These are phyloP conservation scores for Arabidopsis thaliana DNA, from an alignment of 345 rosid genomes.

Conservation along the genomic window TAIR10.1 NC_003076.8:743001-743500, in stretches of 20 bases:
- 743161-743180: slow-evolving; percentile 5
- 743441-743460: slow-evolving; percentile 14
- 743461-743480: background rate
- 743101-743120: slow-evolving; percentile 27
- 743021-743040: background rate
- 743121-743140: background rate
- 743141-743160: slow-evolving; percentile 5
- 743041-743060: slow-evolving; percentile 18
- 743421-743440: slow-evolving; percentile 15
- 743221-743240: slow-evolving; percentile 43
- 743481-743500: background rate
- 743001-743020: background rate
- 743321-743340: slow-evolving; percentile 46
- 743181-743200: background rate
- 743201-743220: slow-evolving; percentile 24
- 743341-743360: slow-evolving; percentile 42
- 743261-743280: slow-evolving; percentile 48
- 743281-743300: slow-evolving; percentile 39
- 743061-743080: slow-evolving; percentile 13
- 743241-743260: slow-evolving; percentile 51
- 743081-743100: slow-evolving; percentile 32
- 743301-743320: slow-evolving; percentile 46
- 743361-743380: slow-evolving; percentile 29
- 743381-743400: slow-evolving; percentile 39
- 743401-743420: slow-evolving; percentile 33